phyloP scores from a whole-genome alignment of 2,329 filamentous ascomycete species.

The Peltaster fructicola region DNA sequence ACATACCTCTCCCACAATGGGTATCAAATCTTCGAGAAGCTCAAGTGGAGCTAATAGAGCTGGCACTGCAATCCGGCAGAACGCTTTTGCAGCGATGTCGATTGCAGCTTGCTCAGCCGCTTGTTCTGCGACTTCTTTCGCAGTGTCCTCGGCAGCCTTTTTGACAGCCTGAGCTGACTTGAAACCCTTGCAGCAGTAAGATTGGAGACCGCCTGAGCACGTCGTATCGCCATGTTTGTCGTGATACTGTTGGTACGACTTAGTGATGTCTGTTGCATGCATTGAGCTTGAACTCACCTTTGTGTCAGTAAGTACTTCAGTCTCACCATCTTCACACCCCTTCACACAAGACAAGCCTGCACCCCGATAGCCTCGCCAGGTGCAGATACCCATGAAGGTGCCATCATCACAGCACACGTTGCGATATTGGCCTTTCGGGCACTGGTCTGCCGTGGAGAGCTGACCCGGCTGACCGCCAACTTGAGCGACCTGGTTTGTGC shows the following conservation, averaged over 20 bases:
- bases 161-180: slow-evolving; percentile 11
- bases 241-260: too few relatives aligned
- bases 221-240: slow-evolving; percentile 14
- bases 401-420: slow-evolving; percentile 15
- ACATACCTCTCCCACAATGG: slow-evolving; percentile 3
- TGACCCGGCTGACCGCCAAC: slow-evolving; percentile 18
- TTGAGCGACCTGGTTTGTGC: slow-evolving; percentile 13
- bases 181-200: slow-evolving; percentile 15
- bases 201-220: slow-evolving; percentile 12
- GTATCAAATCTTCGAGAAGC: slow-evolving; percentile 4
- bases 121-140: slow-evolving; percentile 12
- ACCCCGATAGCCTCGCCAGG: slow-evolving; percentile 16
- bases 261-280: too few relatives aligned
- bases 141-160: slow-evolving; percentile 11
- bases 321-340: slow-evolving; percentile 17
- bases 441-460: too few relatives aligned
- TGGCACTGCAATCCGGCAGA: slow-evolving; percentile 19
- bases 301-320: slow-evolving; percentile 15
- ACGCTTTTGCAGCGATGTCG: slow-evolving; percentile 20
- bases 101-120: slow-evolving; percentile 16
- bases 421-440: slow-evolving; percentile 12
- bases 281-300: too few relatives aligned
- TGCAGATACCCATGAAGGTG: slow-evolving; percentile 12
- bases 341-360: slow-evolving; percentile 14
- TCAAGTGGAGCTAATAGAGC: slow-evolving; percentile 12